Evolutionary conservation across 768 basidiomycete species (phyloP), one percentile per base, ranked within the genome.

Genomic region (Boletales sp.): DNA sequence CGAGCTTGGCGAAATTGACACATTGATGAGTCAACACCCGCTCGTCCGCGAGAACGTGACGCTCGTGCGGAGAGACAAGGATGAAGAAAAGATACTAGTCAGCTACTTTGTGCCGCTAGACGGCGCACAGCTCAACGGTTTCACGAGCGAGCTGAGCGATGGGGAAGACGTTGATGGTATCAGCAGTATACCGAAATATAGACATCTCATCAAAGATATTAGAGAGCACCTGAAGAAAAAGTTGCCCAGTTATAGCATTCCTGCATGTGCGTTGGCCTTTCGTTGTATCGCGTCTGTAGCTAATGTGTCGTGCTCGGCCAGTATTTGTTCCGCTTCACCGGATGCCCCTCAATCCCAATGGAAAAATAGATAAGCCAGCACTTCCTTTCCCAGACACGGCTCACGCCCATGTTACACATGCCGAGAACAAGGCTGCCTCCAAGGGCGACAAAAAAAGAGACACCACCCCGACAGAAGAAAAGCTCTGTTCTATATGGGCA

Each of bases 291-390:
- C 35, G 48, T 14, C 37, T 51, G 1, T 46, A 19, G 17, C 54
- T 58, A 17, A 58, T 31, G 13, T 13, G 28, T 44, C 13, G 18
- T 48, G 15, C 30, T 50, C 4, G 33, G 30, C 11, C 64, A 90
- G 95, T 98, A 19, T 94, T 97, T 56, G 92, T 99, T 30, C 96
- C 96, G 0, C 80, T 99, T 25, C 80, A 80, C 44, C 87, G 93
- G 48, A 95, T 99, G 90, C 96, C 96, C 17, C 80, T 99, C 44
- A 99, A 97, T 61, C 96, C 96, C 8, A 99, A 98, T 66, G 96
- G 96, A 54, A 99, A 99, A 72, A 87, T 99, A 66, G 96, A 99
- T 75, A 99, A 98, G 65, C 95, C 96, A 0, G 90, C 91, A 0
- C 82, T 99, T 41, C 96, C 96, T 11, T 99, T 98, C 84, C 96